Conservation (phyloP, 805 yeast species). For the Saturnispora ahearnii region DNA sequence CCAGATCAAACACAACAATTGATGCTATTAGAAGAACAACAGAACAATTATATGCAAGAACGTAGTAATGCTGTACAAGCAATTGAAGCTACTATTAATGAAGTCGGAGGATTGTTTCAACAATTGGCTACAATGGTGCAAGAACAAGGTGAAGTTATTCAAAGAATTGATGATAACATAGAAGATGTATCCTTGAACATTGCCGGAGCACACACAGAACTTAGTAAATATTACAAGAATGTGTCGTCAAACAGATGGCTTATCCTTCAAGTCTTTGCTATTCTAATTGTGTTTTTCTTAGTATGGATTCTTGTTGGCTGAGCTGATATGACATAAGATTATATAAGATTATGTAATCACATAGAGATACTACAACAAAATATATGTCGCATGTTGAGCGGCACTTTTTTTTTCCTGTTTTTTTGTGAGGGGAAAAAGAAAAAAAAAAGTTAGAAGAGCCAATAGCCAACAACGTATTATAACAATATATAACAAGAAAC, state of each 20-base stretch:
- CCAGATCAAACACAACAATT: conserved; percentile 84
- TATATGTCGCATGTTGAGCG: not conserved
- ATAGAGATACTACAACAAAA: not conserved
- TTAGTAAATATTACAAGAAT: conserved; percentile 79
- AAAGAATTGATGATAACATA: conserved; percentile 89
- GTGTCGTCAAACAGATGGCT: conserved; percentile 90
- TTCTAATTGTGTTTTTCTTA: conserved; percentile 65
- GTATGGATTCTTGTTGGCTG: conserved; percentile 60
- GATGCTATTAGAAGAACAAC: conserved; percentile 78
- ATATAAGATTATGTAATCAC: not conserved
- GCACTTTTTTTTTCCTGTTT: not conserved
- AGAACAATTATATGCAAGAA: conserved; percentile 65
- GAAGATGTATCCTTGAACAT: conserved; percentile 89
- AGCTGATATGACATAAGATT: not conserved
- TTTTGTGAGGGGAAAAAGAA: not conserved
- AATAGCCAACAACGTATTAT: not conserved
- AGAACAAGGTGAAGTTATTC: conserved; percentile 94
- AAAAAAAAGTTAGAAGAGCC: not conserved
- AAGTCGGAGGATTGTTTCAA: conserved; percentile 88
- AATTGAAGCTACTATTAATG: conserved; percentile 93
- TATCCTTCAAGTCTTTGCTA: conserved; percentile 81
- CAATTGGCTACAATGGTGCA: conserved; percentile 96
- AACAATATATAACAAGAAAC: not conserved
- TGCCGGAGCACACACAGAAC: conserved; percentile 88
- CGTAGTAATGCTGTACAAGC: conserved; percentile 90